Conservation (phyloP, 1,139 yeast genomes). For the Hemisphaericaspora lyxosophila region DNA sequence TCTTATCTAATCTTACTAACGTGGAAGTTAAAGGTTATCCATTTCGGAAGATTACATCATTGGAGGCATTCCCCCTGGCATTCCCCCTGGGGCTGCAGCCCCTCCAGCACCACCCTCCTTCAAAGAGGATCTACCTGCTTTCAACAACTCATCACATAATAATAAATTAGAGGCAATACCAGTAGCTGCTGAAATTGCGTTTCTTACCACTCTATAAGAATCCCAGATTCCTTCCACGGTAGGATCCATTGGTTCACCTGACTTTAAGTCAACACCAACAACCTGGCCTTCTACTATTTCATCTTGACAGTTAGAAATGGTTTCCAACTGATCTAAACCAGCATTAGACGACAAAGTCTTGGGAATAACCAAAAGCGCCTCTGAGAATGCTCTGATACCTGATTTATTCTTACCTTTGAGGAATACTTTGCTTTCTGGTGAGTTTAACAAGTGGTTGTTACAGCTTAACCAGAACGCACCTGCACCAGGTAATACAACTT, state of each 20-base stretch:
- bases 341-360: slow-evolving; percentile 91
- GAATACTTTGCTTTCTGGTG: slow-evolving; percentile 42
- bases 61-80: slow-evolving; percentile 12
- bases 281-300: slow-evolving; percentile 78
- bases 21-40: too few species aligned
- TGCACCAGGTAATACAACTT: slow-evolving; percentile 89
- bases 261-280: slow-evolving; percentile 85
- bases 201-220: slow-evolving; percentile 88
- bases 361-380: slow-evolving; percentile 86
- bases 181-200: slow-evolving; percentile 88
- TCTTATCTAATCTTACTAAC: too few species aligned
- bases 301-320: slow-evolving; percentile 87
- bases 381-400: slow-evolving; percentile 92
- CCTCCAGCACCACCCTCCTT: slow-evolving; percentile 53
- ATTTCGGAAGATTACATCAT: slow-evolving; percentile 13
- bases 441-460: slow-evolving; percentile 59
- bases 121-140: slow-evolving; percentile 92
- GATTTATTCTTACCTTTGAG: slow-evolving; percentile 87
- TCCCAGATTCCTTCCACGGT: slow-evolving; percentile 95
- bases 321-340: slow-evolving; percentile 90
- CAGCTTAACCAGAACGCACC: slow-evolving; percentile 93
- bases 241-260: slow-evolving; percentile 97
- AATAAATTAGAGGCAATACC: slow-evolving; percentile 92
- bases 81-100: slow-evolving; percentile 14
- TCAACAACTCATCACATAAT: slow-evolving; percentile 91